Evolutionary conservation across 2,329 filamentous ascomycete species (phyloP), one percentile per base, ranked within the genome.

Genomic region (Coniochaeta sp.): DNA sequence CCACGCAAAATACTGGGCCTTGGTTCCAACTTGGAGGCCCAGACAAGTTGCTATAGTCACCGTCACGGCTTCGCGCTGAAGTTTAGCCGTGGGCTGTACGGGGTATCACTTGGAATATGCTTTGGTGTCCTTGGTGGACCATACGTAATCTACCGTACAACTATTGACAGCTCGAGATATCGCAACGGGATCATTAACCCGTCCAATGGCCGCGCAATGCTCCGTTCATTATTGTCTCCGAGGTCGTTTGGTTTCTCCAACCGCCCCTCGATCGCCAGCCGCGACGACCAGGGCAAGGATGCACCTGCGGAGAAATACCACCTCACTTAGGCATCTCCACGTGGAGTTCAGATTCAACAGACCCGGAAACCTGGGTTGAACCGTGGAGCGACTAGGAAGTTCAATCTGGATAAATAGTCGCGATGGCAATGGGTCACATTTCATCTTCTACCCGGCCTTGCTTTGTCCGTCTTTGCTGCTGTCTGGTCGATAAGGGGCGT

Each of bases 261-360:
- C n/a, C 22, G 42, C 42, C 42, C 42, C 42, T 47, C 5, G 42
- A 47, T 47, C 42, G 22, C 24, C 42, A 22, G 16, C 38, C 17
- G n/a, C 38, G 17, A 40, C 10, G 38, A 40, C 42, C 42, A 26
- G 42, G 42, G 42, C 7, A 47, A 44, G 52, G 26, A 36, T 55
- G 30, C 26, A 55, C 32, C 52, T 55, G 26, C 52, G 52, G 52
- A 55, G 52, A 55, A 55, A 55, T 55, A 55, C 52, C 30, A 55
- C 52, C 52, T 55, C 52, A 26, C 3, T 34, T 55, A 34, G 4
- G 26, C 52, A 55, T 34, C 42, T 47, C 42, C 42, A 26, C 42
- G 42, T 47, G 42, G 42, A 47, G 22, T 24, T 24, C 4, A 26
- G 42, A 6, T 26, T 26, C 42, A 47, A 24, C 22, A 26, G 42